phyloP scores from a whole-genome alignment of 495 filamentous ascomycete genomes.

The Rusavskia elegans region DNA sequence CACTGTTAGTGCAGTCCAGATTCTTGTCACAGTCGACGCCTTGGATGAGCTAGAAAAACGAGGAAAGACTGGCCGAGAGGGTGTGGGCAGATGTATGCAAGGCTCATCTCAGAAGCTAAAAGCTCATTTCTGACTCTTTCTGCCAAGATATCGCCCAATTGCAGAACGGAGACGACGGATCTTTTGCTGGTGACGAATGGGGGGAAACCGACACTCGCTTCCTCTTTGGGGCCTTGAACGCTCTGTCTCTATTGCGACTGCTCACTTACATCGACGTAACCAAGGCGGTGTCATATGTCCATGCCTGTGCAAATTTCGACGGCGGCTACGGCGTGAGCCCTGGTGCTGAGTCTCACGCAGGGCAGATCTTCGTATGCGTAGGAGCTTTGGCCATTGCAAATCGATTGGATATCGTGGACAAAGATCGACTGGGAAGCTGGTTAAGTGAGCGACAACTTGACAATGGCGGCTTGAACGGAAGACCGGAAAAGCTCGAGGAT shows the following conservation, averaged over 20 bases:
- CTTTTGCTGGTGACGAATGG: constrained; percentile 89
- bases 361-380: constrained; percentile 91
- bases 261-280: constrained; percentile 56
- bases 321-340: constrained; percentile 82
- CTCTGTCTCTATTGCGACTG: constrained; percentile 63
- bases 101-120: constrained; percentile 6
- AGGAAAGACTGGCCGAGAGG: constrained; percentile 47
- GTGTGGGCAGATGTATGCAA: constrained; percentile 56
- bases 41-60: constrained; percentile 62
- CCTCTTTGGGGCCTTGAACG: constrained; percentile 74
- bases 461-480: constrained; percentile 78
- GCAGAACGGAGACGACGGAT: constrained; percentile 66
- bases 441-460: constrained; percentile 82
- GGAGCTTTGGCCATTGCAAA: constrained; percentile 72
- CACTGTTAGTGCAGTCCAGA: constrained; percentile 85
- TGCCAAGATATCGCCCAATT: constrained; percentile 58
- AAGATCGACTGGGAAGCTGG: constrained; percentile 71
- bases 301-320: constrained; percentile 76
- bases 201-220: constrained; percentile 92
- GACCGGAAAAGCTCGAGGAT: constrained; percentile 91
- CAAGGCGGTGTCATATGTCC: constrained; percentile 62
- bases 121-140: background rate
- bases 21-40: constrained; percentile 70
- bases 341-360: constrained; percentile 80
- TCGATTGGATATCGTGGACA: constrained; percentile 67